Conservation (phyloP, 1,139 yeast species). For the Yamadazyma atlantica region DNA sequence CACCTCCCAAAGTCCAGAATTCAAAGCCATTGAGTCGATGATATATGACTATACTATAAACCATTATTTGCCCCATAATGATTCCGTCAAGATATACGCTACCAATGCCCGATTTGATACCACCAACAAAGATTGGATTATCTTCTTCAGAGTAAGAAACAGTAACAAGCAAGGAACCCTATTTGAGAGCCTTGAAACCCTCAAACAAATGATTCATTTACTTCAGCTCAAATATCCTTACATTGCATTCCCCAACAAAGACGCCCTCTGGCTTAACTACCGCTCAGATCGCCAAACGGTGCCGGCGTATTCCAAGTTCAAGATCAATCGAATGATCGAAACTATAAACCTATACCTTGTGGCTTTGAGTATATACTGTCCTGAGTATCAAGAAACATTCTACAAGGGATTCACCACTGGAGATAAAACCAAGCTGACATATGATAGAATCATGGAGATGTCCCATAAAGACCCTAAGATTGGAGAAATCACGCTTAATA, state of each 20-base stretch:
- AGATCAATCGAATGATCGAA: constrained; percentile 49
- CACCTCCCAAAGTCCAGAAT: constrained; percentile 27
- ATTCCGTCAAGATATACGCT: constrained; percentile 19
- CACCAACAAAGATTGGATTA: constrained; percentile 33
- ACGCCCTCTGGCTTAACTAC: constrained; percentile 39
- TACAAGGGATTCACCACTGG: constrained; percentile 8
- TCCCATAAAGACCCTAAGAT: constrained; percentile 17
- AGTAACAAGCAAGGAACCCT: constrained; percentile 18
- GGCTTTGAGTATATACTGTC: constrained; percentile 29
- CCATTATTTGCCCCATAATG: constrained; percentile 22
- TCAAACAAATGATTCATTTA: constrained; percentile 34
- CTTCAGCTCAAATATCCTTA: constrained; percentile 36
- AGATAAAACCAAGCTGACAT: constrained; percentile 28
- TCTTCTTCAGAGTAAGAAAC: constrained; percentile 20
- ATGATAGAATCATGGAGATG: constrained; percentile 33
- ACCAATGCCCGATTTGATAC: constrained; percentile 39
- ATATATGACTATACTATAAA: constrained; percentile 42
- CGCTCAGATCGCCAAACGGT: constrained; percentile 25
- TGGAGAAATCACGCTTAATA: constrained; percentile 27
- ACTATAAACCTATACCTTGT: constrained; percentile 48
- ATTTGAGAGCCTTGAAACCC: constrained; percentile 37
- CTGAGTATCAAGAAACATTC: constrained; percentile 5
- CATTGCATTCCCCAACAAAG: constrained; percentile 39
- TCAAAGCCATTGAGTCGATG: constrained; percentile 37
- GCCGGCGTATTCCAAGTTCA: constrained; percentile 34